Conservation (phyloP, 371 early-diverging fungal genomes). For the Mortierella sp. region DNA sequence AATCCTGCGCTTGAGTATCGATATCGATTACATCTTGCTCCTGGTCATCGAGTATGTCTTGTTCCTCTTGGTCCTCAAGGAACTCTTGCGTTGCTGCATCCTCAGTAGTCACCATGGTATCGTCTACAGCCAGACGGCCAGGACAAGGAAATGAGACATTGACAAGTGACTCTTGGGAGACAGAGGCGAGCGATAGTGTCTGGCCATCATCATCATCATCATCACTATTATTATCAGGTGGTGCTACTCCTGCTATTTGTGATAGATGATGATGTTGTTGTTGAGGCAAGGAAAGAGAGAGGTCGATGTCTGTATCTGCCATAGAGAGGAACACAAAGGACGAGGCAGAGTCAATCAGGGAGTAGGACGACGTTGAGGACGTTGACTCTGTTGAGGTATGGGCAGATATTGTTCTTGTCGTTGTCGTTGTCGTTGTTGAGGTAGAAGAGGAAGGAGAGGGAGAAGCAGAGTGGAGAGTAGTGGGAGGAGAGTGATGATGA, state of each 20-base stretch:
- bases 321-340: slow-evolving; percentile 6
- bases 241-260: background rate
- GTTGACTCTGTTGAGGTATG: background rate
- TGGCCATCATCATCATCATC: background rate
- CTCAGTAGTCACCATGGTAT: background rate
- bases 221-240: background rate
- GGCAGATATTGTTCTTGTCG: background rate
- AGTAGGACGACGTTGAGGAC: background rate
- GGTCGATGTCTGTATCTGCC: slow-evolving; percentile 3
- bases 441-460: background rate
- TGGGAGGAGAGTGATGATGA: background rate
- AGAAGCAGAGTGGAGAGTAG: background rate
- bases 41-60: background rate
- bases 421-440: background rate
- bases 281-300: background rate
- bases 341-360: slow-evolving; percentile 8
- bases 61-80: background rate
- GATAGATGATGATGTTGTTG: background rate
- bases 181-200: background rate
- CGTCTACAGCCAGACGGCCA: background rate
- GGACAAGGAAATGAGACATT: background rate
- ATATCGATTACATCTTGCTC: background rate
- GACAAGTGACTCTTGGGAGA: slow-evolving; percentile 7
- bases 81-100: background rate
- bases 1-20: background rate